Base-by-base conservation (phyloP, 1,139 yeast genomes). In the Geotrichum restrictum region DNA sequence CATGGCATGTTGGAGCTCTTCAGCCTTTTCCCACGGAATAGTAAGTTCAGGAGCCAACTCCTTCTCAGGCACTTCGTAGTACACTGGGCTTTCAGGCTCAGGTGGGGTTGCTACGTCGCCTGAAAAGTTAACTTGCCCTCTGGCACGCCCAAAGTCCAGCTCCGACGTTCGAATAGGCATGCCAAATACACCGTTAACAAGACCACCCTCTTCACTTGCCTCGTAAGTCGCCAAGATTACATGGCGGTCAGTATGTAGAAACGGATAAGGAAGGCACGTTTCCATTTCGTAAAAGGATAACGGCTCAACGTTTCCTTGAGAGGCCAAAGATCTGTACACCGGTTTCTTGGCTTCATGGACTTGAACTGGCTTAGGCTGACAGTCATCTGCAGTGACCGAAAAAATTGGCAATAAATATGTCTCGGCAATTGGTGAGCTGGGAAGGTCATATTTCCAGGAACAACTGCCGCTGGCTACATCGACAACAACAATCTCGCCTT, bases 201-300 rank as follows among this genome's bases (percentile, higher is more conserved):
- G 51, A 24, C 40, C 34, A 19, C 45, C 56, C 11, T 49, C 49
- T 18, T 48, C 51, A n/a, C 46, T 49, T 21, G 51, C 37, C 32
- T 41, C 60, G 48, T 60, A 69, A 59, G 53, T 63, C 60, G 62
- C 59, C 45, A 65, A 50, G 14, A 53, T 47, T 31, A 70, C 55
- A 2, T 67, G 65, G 27, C 70, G 61, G 51, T 74, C 75, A 48
- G 74, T 75, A 57, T 79, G 75, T 38, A 80, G 63, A 48, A 77
- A 77, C 31, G 77, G 71, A 59, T 74, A 80, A 1, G 86, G 84
- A 19, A 73, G 70, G 59, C 85, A 79, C 0, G 88, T 80, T 58
- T 83, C 88, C 53, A 84, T 77, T 63, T 83, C 89, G 38, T 81
- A 79, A 56, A 79, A 79, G 0, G 85, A 75, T 38, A 83, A 66